These are phyloP conservation scores for Verbascum thapsus DNA, from an alignment of 257 asterid species.

Conservation along the genomic window DNA sequence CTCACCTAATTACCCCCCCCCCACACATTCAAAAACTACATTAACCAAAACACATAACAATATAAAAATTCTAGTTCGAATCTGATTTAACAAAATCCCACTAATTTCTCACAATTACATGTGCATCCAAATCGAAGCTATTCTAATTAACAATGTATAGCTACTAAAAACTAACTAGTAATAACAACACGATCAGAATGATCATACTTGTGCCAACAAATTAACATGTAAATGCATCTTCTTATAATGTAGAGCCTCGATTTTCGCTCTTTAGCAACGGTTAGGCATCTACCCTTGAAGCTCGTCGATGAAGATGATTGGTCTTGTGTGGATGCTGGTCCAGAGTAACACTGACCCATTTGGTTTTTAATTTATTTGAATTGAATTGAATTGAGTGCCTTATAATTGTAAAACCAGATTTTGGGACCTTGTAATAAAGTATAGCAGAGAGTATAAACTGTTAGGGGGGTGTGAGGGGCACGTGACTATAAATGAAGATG, in stretches of 20 bases:
- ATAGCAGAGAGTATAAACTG: not conserved
- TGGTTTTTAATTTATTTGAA: constrained; percentile 20
- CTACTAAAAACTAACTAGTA: not conserved
- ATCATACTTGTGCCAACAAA: constrained; percentile 26
- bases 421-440: constrained; percentile 36
- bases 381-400: constrained; percentile 34
- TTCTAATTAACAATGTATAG: too few species aligned
- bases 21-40: constrained; percentile 22
- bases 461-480: not conserved
- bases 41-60: constrained; percentile 24
- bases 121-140: too few species aligned
- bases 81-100: too few species aligned
- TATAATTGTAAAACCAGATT: constrained; percentile 30
- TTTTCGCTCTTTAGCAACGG: constrained; percentile 29
- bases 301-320: constrained; percentile 16
- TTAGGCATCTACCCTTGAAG: constrained; percentile 17
- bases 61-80: too few species aligned
- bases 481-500: constrained; percentile 31
- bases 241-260: constrained; percentile 31
- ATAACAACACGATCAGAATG: not conserved
- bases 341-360: constrained; percentile 17
- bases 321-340: constrained; percentile 16
- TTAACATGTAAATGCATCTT: constrained; percentile 31
- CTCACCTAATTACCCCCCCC: constrained; percentile 33
- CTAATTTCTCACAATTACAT: too few species aligned